Conservation (phyloP, 257 asterid genomes). For the Fraxinus pennsylvanica region DNA sequence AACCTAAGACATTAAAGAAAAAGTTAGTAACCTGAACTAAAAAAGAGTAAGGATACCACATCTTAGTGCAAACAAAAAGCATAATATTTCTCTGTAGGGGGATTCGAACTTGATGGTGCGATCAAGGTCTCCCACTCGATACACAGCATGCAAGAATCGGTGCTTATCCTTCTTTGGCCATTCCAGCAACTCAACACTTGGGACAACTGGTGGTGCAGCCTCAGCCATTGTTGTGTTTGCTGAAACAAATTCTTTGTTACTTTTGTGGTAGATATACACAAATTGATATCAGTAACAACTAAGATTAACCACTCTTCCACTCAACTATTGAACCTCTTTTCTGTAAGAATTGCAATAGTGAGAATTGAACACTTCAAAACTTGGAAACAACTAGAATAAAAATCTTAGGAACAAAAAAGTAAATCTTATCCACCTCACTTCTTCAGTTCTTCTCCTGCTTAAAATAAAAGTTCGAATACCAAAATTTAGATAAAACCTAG, state of each 20-base stretch:
- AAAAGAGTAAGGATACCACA: conserved; percentile 15
- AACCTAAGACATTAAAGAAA: conserved; percentile 47
- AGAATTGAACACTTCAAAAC: background rate
- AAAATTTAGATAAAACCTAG: background rate
- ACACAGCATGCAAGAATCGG: conserved; percentile 81
- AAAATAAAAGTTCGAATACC: background rate
- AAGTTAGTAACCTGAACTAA: conserved; percentile 7
- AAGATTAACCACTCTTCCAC: background rate
- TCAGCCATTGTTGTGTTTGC: conserved; percentile 59
- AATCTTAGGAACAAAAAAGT: background rate
- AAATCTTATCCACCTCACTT: background rate
- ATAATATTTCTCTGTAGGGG: background rate
- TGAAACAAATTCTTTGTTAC: background rate
- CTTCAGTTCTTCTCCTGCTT: background rate
- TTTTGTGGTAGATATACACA: background rate
- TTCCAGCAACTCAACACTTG: conserved; percentile 71
- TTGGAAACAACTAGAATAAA: background rate
- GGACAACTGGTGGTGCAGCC: conserved; percentile 46
- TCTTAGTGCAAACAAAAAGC: conserved; percentile 8
- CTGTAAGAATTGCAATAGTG: background rate
- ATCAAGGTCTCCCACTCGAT: conserved; percentile 96
- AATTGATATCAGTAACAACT: background rate
- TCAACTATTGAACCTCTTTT: background rate
- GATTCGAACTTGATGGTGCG: conserved; percentile 82
- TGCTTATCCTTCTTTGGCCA: conserved; percentile 92